These are phyloP conservation scores for Solanum ossicruentum DNA, from an alignment of 257 asterid species.

Conservation along the genomic window DNA sequence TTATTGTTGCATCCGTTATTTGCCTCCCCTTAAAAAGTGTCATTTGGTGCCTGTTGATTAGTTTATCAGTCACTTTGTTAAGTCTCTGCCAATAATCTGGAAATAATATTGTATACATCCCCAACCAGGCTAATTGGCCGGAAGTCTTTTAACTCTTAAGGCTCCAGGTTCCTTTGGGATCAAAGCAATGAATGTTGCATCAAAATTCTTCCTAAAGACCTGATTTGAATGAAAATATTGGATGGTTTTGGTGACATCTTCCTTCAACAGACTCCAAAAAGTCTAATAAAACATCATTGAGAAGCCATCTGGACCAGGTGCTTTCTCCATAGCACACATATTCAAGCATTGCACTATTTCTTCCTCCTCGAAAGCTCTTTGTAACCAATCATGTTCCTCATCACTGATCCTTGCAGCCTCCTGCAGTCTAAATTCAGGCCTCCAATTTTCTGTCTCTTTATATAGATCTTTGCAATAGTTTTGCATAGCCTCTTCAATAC, in stretches of 20 bases:
- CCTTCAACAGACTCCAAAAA: neutral
- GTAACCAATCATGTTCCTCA: neutral
- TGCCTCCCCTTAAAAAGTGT: neutral
- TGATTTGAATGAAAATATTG: neutral
- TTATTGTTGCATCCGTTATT: neutral
- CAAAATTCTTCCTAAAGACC: neutral
- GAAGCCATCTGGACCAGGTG: neutral
- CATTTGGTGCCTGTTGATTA: neutral
- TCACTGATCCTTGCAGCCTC: neutral
- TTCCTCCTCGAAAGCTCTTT: neutral
- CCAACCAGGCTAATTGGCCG: neutral
- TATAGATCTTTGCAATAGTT: neutral
- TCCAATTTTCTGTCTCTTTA: neutral
- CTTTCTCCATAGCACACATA: neutral
- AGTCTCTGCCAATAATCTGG: neutral
- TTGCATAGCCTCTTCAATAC: neutral
- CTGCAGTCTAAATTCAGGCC: neutral
- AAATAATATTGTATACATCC: neutral
- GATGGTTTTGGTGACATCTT: neutral
- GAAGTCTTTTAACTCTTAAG: neutral
- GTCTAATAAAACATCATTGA: neutral
- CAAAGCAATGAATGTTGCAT: neutral
- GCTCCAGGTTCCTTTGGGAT: neutral
- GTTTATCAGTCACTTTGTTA: neutral
- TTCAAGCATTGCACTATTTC: neutral